phyloP scores from a whole-genome alignment of 805 yeast species.

The Metschnikowia matae region DNA sequence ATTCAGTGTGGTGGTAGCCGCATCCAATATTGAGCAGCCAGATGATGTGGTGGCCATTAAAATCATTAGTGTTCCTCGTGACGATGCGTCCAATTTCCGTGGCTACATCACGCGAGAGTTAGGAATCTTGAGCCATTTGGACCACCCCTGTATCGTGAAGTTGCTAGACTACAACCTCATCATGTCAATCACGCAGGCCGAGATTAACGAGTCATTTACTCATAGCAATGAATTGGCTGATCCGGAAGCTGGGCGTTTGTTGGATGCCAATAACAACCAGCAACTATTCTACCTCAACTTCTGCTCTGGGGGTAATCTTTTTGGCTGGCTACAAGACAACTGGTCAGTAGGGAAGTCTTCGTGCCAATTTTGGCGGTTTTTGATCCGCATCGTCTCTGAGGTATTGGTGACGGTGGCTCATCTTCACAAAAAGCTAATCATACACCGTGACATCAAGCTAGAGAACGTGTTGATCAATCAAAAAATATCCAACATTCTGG shows the following conservation, averaged over 20 bases:
- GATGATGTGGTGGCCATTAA: conserved; percentile 61
- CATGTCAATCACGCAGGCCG: conserved; percentile 23
- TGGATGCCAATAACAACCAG: conserved; percentile 22
- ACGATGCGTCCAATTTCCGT: conserved; percentile 28
- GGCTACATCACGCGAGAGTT: conserved; percentile 58
- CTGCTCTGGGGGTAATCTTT: conserved; percentile 82
- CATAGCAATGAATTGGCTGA: not conserved
- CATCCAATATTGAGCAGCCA: conserved; percentile 25
- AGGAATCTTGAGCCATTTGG: conserved; percentile 50
- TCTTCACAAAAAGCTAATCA: conserved; percentile 62
- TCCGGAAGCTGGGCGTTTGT: not conserved
- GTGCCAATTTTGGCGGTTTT: conserved; percentile 41
- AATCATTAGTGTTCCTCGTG: conserved; percentile 42
- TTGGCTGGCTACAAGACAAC: conserved; percentile 48
- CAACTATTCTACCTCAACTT: conserved; percentile 62
- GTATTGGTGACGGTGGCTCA: conserved; percentile 62
- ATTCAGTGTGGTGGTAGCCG: conserved; percentile 61
- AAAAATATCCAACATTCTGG: not conserved
- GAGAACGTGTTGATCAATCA: conserved; percentile 68
- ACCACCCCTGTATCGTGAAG: conserved; percentile 68
- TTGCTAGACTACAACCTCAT: conserved; percentile 49
- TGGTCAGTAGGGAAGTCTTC: conserved; percentile 10
- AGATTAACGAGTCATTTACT: conserved; percentile 17
- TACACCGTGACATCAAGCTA: conserved; percentile 88
- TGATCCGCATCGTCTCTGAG: conserved; percentile 67